phyloP scores from a whole-genome alignment of 2,329 filamentous ascomycete genomes.

The Mariannaea elegans region DNA sequence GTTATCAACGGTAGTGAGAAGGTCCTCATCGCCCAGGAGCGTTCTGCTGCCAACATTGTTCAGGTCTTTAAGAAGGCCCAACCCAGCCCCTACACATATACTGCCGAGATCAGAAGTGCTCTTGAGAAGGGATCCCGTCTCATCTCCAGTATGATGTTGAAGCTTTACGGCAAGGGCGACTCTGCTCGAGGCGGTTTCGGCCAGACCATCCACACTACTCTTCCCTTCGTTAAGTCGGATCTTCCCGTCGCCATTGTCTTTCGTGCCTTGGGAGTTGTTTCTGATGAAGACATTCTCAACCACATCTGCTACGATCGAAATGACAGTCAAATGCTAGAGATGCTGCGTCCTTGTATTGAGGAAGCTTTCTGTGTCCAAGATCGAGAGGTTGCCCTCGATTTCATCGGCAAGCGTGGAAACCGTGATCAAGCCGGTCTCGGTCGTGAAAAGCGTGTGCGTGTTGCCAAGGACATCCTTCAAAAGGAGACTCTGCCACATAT shows the following conservation, averaged over 20 bases:
- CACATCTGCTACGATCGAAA: constrained; percentile 96
- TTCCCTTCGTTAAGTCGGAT: constrained; percentile 94
- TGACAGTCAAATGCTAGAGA: constrained; percentile 97
- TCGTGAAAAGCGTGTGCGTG: constrained; percentile 87
- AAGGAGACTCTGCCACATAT: constrained; percentile 98
- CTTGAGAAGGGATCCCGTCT: constrained; percentile 95
- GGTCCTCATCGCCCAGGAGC: constrained; percentile 96
- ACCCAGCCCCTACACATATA: constrained; percentile 90
- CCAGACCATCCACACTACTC: constrained; percentile 86
- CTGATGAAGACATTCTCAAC: constrained; percentile 96
- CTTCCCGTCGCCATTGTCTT: constrained; percentile 96
- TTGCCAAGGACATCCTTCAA: constrained; percentile 92
- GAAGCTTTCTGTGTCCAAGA: constrained; percentile 97
- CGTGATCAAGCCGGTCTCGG: constrained; percentile 68
- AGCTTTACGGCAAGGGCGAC: constrained; percentile 87
- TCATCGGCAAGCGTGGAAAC: constrained; percentile 91
- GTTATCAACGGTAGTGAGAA: constrained; percentile 99
- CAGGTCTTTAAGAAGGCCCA: constrained; percentile 98
- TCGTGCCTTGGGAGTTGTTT: constrained; percentile 92
- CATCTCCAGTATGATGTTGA: constrained; percentile 91
- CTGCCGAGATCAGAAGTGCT: constrained; percentile 95
- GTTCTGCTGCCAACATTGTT: constrained; percentile 97
- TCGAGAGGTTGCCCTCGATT: constrained; percentile 91
- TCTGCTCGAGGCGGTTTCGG: constrained; percentile 80
- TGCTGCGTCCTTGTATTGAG: constrained; percentile 96